Base-by-base conservation (phyloP, 176 grass and related monocot genomes). In the Chloris gayana region DNA sequence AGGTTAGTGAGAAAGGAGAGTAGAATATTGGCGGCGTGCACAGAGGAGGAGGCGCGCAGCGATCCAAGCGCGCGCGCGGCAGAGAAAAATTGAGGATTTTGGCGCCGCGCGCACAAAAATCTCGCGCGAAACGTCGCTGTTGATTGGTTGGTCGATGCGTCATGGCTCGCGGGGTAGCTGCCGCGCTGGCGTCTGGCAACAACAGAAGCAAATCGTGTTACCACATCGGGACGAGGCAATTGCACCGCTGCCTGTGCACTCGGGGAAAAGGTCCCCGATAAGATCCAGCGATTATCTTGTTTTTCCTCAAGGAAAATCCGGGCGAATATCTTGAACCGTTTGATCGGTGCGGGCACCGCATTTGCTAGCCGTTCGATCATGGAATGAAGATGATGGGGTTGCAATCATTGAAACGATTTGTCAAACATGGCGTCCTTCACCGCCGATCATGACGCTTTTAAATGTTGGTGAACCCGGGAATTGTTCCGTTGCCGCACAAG, bases 181-280 rank as follows among this genome's bases (percentile, higher is more conserved):
- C 5, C 62, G 30, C 30, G 30, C 15, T 33, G 29, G 29, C 62
- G 2, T 30, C 26, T 61, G 14, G 13, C 35, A 37, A 37, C 60
- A 62, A 29, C 32, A 18, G 39, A 26, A 64, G 26, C 39, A 77
- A 30, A 46, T 32, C 24, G 70, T 21, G 26, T 21, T 19, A 25
- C 38, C 53, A 14, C 44, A 29, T 50, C 46, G 47, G 18, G 70
- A 13, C 70, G 42, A 7, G 5, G 75, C 2, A 47, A 15, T 34
- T 50, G 41, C 75, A 65, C 44, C 76, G 8, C 76, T 79, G 76
- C 76, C 61, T 25, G 62, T 26, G 42, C 76, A 22, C 1, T 79
- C 51, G 44, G 7, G 76, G 30, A 47, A 77, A 64, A 0, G 26
- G 5, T 18, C 29, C 69, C 39, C 6, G 17, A 14, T 30, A 45